Evolutionary conservation across 2,329 filamentous ascomycete genomes (phyloP).

Genomic region (Xylaria sp.): DNA sequence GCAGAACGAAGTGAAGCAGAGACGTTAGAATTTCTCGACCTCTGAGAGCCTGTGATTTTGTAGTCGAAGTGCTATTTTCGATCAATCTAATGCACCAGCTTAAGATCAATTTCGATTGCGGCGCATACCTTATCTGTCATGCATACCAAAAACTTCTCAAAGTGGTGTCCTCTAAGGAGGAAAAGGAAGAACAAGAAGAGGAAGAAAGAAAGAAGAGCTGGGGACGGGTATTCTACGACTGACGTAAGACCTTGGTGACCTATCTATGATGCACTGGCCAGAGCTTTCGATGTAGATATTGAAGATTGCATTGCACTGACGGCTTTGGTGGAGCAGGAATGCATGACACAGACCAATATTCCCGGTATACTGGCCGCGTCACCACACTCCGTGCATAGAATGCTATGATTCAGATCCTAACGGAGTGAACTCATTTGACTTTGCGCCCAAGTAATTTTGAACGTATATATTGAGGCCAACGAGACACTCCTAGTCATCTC

Average conservation of each 20-base stretch:
- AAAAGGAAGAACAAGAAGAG: not conserved
- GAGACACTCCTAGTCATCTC: not conserved
- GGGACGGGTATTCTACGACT: conserved; percentile 12
- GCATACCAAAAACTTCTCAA: not conserved
- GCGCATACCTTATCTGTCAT: conserved; percentile 8
- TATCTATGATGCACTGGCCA: conserved; percentile 8
- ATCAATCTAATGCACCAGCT: not conserved
- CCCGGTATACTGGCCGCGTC: conserved; percentile 6
- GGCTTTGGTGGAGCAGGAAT: conserved; percentile 1
- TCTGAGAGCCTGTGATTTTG: conserved; percentile 4
- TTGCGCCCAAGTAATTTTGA: not conserved
- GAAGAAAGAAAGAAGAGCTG: not conserved
- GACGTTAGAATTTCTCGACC: not conserved
- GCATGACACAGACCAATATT: not conserved
- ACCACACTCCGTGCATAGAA: not conserved
- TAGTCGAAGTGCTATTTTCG: not conserved
- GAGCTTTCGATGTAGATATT: conserved; percentile 1
- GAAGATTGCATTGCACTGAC: conserved; percentile 1
- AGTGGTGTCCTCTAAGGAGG: not conserved
- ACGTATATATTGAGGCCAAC: conserved; percentile 6
- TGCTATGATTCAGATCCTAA: not conserved
- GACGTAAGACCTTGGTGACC: conserved; percentile 10
- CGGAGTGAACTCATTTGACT: not conserved
- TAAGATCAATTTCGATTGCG: conserved; percentile 14
- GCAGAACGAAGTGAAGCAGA: not conserved